phyloP scores from a whole-genome alignment of 2,329 filamentous ascomycete genomes.

The Pseudopyrenochaeta lycopersici region DNA sequence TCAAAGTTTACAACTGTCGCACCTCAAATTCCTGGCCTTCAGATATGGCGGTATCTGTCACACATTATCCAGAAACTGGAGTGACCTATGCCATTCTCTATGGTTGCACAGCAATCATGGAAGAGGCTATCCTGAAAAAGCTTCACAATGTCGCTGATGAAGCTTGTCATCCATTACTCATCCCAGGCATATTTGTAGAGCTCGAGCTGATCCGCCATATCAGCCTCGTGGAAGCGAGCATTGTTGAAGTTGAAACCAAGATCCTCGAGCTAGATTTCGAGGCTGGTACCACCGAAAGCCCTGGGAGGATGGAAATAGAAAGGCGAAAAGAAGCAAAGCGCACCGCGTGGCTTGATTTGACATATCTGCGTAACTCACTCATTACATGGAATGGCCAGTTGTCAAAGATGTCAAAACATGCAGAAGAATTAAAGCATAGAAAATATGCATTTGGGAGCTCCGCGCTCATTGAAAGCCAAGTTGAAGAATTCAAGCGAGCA shows the following conservation, averaged over 20 bases:
- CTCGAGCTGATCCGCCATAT: conserved; percentile 19
- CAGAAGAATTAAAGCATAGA: conserved; percentile 1
- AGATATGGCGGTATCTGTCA: conserved; percentile 25
- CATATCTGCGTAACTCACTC: conserved; percentile 23
- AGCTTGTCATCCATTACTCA: conserved; percentile 21
- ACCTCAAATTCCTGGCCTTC: conserved; percentile 22
- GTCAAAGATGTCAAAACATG: conserved; percentile 16
- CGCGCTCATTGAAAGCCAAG: neutral
- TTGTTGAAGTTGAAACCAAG: conserved; percentile 18
- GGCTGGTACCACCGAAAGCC: neutral
- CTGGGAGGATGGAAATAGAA: conserved; percentile 5
- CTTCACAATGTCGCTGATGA: conserved; percentile 9
- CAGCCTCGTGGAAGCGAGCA: conserved; percentile 17
- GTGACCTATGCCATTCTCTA: conserved; percentile 25
- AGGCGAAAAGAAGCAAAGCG: conserved; percentile 18
- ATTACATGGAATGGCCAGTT: conserved; percentile 27
- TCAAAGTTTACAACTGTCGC: conserved; percentile 31
- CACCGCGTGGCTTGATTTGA: conserved; percentile 22
- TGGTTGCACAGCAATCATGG: conserved; percentile 11
- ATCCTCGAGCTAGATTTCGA: conserved; percentile 21
- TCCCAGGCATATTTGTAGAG: conserved; percentile 25
- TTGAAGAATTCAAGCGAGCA: too few relatives aligned
- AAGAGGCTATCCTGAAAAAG: conserved; percentile 16
- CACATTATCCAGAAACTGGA: conserved; percentile 12
- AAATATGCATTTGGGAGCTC: too few relatives aligned